Conservation (phyloP, 176 grass and related monocot genomes). For the Zea luxurians region DNA sequence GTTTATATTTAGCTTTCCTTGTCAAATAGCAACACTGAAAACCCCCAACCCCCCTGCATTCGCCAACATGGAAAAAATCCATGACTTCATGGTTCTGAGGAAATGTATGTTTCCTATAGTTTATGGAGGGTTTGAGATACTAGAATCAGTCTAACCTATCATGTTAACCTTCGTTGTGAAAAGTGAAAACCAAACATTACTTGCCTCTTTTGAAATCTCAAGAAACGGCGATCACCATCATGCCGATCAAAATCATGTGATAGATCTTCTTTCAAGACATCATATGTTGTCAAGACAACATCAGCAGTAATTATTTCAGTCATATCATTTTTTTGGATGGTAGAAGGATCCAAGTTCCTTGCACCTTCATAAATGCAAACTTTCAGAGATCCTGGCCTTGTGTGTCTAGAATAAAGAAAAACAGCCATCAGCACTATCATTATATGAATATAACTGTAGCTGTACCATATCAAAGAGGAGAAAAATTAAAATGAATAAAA, state of each 20-base stretch:
- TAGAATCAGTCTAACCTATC: constrained; percentile 12
- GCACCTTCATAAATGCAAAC: constrained; percentile 96
- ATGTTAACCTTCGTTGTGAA: constrained; percentile 1
- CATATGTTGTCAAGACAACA: constrained; percentile 95
- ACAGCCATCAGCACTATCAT: constrained; percentile 39
- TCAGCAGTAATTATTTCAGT: constrained; percentile 71
- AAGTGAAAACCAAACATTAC: constrained; percentile 44
- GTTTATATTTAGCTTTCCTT: not conserved
- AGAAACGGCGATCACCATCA: constrained; percentile 76
- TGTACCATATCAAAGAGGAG: not conserved
- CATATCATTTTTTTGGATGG: constrained; percentile 49
- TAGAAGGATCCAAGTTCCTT: constrained; percentile 54
- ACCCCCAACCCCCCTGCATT: not conserved
- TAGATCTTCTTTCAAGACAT: constrained; percentile 95
- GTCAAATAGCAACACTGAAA: not conserved
- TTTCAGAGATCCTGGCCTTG: constrained; percentile 78
- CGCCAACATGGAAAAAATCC: not conserved
- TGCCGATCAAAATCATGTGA: constrained; percentile 95
- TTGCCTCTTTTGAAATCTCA: constrained; percentile 97
- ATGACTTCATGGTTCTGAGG: not conserved
- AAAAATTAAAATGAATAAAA: constrained; percentile 28
- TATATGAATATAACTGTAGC: constrained; percentile 20
- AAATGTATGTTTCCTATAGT: constrained; percentile 1
- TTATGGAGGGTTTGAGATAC: not conserved
- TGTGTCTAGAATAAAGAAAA: constrained; percentile 69